phyloP scores from a whole-genome alignment of 2,329 filamentous ascomycete species.

The Pyrenophora teres region DNA sequence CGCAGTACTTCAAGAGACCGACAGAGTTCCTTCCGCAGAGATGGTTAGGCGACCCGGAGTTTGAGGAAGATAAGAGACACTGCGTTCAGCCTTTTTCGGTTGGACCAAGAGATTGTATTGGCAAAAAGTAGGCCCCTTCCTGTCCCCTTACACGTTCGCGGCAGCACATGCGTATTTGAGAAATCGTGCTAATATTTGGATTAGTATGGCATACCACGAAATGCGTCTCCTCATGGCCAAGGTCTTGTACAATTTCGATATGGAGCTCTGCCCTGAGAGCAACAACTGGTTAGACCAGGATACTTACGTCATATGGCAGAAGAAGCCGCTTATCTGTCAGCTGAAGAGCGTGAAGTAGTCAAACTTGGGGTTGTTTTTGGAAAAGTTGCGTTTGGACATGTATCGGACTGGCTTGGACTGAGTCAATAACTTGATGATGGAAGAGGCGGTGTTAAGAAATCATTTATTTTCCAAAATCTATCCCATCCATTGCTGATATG shows the following conservation, averaged over 20 bases:
- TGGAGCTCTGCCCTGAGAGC: constrained; percentile 43
- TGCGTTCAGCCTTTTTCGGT: constrained; percentile 53
- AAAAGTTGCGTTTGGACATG: too few relatives aligned
- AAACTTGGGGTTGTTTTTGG: neutral
- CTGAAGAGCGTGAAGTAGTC: constrained; percentile 19
- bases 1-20: constrained; percentile 44
- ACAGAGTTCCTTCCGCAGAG: constrained; percentile 49
- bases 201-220: constrained; percentile 47
- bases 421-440: too few relatives aligned
- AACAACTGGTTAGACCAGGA: constrained; percentile 39
- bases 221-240: constrained; percentile 50
- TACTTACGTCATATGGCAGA: constrained; percentile 47
- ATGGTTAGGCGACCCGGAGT: constrained; percentile 43
- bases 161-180: neutral
- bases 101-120: constrained; percentile 49
- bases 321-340: constrained; percentile 42
- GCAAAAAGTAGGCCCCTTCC: constrained; percentile 41
- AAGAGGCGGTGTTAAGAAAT: too few relatives aligned
- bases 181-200: constrained; percentile 7
- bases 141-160: neutral
- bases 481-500: too few relatives aligned
- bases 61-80: constrained; percentile 34
- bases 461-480: too few relatives aligned
- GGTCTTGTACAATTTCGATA: constrained; percentile 47
- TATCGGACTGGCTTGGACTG: too few relatives aligned